phyloP scores from a whole-genome alignment of 495 filamentous ascomycete genomes.

The Podospora comata region DNA sequence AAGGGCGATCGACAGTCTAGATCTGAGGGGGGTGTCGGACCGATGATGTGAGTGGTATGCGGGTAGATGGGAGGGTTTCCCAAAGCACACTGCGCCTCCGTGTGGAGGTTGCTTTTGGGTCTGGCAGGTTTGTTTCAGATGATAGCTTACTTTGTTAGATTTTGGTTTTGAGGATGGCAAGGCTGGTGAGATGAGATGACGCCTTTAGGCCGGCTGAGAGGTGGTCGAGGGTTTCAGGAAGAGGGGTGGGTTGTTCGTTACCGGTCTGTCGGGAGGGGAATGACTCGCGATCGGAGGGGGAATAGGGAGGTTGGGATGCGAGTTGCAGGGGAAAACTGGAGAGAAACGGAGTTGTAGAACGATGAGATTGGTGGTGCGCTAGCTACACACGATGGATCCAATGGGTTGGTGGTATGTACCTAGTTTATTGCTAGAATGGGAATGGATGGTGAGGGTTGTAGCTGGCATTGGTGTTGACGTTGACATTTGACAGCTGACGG shows the following conservation, averaged over 20 bases:
- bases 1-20: background rate
- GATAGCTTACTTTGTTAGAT: background rate
- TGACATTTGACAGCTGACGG: too few relatives aligned
- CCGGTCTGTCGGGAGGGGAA: background rate
- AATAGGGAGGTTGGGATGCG: background rate
- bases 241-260: background rate
- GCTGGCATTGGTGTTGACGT: too few relatives aligned
- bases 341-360: background rate
- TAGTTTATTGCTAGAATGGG: too few relatives aligned
- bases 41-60: background rate
- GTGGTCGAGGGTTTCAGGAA: background rate
- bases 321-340: background rate
- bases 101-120: background rate
- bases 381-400: too few relatives aligned
- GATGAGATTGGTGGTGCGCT: too few relatives aligned
- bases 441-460: too few relatives aligned
- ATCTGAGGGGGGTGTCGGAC: background rate
- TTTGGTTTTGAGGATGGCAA: background rate
- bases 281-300: background rate
- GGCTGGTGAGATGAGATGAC: background rate
- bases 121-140: background rate
- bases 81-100: too few relatives aligned
- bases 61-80: background rate
- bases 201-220: background rate
- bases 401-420: too few relatives aligned